Evolutionary conservation across 2,329 filamentous ascomycete species (phyloP).

Genomic region (Trichoderma semiorbis): DNA sequence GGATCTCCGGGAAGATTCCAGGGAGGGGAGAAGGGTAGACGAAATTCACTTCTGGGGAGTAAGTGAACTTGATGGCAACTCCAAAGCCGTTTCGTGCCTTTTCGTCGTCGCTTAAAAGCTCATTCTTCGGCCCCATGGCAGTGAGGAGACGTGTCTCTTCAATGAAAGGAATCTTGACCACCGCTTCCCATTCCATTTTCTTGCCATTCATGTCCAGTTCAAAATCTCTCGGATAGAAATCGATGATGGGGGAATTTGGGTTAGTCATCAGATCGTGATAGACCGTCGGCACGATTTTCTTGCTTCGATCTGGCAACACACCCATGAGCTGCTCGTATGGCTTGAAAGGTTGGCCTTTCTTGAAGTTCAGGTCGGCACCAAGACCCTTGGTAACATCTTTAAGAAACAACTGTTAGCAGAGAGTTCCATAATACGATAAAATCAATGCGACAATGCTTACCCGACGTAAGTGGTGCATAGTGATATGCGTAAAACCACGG

Average conservation of each 20-base stretch:
- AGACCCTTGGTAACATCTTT: slow-evolving; percentile 84
- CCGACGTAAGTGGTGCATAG: slow-evolving; percentile 94
- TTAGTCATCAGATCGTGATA: slow-evolving; percentile 95
- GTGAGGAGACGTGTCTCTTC: slow-evolving; percentile 80
- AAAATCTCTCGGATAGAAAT: slow-evolving; percentile 97
- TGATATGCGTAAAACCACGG: slow-evolving; percentile 98
- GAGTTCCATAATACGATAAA: not conserved
- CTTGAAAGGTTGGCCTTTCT: slow-evolving; percentile 88
- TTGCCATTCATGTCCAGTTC: slow-evolving; percentile 99
- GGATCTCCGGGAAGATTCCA: slow-evolving; percentile 85
- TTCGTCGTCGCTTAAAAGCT: slow-evolving; percentile 72
- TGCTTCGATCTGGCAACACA: slow-evolving; percentile 93
- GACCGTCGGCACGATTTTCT: slow-evolving; percentile 83
- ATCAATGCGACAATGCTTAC: slow-evolving; percentile 38
- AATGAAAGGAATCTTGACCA: slow-evolving; percentile 98
- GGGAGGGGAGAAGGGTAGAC: slow-evolving; percentile 83
- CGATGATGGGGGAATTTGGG: slow-evolving; percentile 84
- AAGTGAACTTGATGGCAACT: slow-evolving; percentile 88
- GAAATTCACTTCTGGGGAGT: slow-evolving; percentile 72
- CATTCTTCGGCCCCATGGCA: slow-evolving; percentile 84
- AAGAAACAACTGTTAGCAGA: slow-evolving; percentile 22
- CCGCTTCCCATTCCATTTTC: slow-evolving; percentile 99
- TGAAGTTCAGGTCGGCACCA: slow-evolving; percentile 83
- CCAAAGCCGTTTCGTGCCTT: slow-evolving; percentile 85
- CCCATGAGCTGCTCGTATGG: slow-evolving; percentile 98